Evolutionary conservation across 257 asterid genomes (phyloP).

Genomic region (Rauvolfia tetraphylla): DNA sequence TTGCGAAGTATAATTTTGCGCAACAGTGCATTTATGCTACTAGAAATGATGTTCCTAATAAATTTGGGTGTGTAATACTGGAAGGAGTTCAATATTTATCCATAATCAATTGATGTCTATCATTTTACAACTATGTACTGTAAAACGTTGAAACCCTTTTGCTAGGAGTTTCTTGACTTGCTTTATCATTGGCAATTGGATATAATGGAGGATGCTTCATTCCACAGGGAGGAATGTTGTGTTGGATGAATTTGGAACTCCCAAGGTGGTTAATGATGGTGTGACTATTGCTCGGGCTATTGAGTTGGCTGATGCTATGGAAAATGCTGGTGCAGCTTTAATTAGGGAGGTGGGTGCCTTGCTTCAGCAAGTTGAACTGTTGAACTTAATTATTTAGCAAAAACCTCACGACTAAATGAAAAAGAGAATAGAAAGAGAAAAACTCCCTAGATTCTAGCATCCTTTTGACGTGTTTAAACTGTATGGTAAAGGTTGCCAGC

Average conservation of each 20-base stretch:
- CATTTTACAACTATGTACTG: neutral
- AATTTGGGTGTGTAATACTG: neutral
- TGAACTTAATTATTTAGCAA: too few relatives aligned
- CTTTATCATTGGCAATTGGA: neutral
- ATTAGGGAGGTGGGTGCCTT: slow-evolving; percentile 80
- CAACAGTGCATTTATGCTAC: neutral
- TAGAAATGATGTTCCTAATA: neutral
- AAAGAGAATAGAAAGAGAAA: neutral
- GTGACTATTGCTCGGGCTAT: slow-evolving; percentile 93
- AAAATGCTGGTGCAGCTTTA: slow-evolving; percentile 93
- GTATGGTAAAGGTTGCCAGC: slow-evolving; percentile 77
- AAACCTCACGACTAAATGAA: neutral
- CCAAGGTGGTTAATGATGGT: slow-evolving; percentile 89
- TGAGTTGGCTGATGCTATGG: slow-evolving; percentile 89
- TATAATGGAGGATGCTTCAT: neutral
- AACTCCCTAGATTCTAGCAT: neutral
- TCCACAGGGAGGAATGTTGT: slow-evolving; percentile 85
- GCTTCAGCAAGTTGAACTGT: neutral
- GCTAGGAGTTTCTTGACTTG: neutral
- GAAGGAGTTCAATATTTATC: neutral
- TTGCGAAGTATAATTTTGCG: neutral
- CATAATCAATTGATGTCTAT: neutral
- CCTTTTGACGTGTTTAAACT: slow-evolving; percentile 16
- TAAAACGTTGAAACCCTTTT: neutral
- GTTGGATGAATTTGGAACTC: slow-evolving; percentile 85